A percentile compares a stretch with the other conserved stretches of the same genome.
phyloP scores from a whole-genome alignment of 192 early-diverging fungal genomes.

The Dimargaris xerosporica region DNA sequence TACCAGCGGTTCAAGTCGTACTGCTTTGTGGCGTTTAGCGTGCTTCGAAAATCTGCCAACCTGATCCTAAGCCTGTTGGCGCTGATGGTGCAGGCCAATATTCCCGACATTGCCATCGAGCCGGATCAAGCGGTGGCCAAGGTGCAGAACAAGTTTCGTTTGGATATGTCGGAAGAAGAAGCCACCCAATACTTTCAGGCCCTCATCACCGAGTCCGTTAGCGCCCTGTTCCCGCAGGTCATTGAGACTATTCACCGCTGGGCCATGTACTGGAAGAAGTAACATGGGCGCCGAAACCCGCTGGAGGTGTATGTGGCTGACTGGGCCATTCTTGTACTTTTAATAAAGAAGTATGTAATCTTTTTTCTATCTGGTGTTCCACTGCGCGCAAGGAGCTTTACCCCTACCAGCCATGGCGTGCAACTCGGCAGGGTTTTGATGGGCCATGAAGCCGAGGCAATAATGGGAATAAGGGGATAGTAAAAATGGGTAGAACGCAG shows the following conservation, averaged over 20 bases:
- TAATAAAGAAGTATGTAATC: too few species aligned
- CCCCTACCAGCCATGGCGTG: too few species aligned
- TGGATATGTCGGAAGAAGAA: slow-evolving; percentile 84
- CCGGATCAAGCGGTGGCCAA: slow-evolving; percentile 94
- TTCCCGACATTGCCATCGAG: slow-evolving; percentile 95
- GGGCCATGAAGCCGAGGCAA: too few species aligned
- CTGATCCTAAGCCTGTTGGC: slow-evolving; percentile 94
- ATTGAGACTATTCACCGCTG: slow-evolving; percentile 96
- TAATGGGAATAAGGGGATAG: too few species aligned
- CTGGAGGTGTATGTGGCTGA: too few species aligned
- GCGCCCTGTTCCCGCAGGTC: slow-evolving; percentile 92
- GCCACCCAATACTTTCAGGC: slow-evolving; percentile 89
- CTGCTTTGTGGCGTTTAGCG: slow-evolving; percentile 91
- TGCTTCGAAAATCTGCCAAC: slow-evolving; percentile 82
- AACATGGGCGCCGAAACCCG: too few species aligned
- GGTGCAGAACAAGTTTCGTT: slow-evolving; percentile 91
- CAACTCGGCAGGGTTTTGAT: too few species aligned
- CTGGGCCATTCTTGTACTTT: too few species aligned
- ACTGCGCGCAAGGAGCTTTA: too few species aligned
- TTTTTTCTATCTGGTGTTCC: too few species aligned
- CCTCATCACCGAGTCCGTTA: slow-evolving; percentile 85
- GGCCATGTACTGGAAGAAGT: slow-evolving; percentile 68
- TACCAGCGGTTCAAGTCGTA: slow-evolving; percentile 87
- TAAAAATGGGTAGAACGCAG: too few species aligned
- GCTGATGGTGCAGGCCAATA: slow-evolving; percentile 93